phyloP scores from a whole-genome alignment of 2,329 filamentous ascomycete species.

The Raffaelea ambrosiae region DNA sequence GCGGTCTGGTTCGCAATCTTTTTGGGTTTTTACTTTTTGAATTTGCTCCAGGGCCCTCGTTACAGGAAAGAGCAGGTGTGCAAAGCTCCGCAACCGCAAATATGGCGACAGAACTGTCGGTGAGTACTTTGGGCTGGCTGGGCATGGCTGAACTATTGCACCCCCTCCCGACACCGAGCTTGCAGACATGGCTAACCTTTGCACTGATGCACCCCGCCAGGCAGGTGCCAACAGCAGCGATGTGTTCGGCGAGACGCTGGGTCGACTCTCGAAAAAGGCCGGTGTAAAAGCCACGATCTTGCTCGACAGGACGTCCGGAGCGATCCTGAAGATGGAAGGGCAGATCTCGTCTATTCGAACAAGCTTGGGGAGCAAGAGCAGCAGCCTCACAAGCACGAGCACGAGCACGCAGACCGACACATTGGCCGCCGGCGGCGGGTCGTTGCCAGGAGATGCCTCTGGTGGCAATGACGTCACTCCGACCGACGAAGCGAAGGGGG shows the following conservation, averaged over 20 bases:
- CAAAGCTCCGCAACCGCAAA: conserved; percentile 2
- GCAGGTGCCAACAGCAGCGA: conserved; percentile 41
- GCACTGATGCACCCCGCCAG: conserved; percentile 15
- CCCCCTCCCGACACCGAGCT: too few relatives aligned
- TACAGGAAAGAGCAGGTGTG: not conserved
- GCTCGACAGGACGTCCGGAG: conserved; percentile 61
- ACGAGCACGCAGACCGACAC: not conserved
- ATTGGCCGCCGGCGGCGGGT: conserved; percentile 10
- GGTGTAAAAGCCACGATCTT: conserved; percentile 73
- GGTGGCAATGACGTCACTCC: conserved; percentile 11
- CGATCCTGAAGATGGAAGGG: conserved; percentile 68
- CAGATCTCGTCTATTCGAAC: conserved; percentile 52
- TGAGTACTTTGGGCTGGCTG: too few relatives aligned
- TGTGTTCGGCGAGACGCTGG: conserved; percentile 56
- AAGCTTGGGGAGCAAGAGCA: conserved; percentile 16
- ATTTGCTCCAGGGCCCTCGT: not conserved
- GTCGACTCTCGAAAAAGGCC: conserved; percentile 65
- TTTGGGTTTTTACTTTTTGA: too few relatives aligned
- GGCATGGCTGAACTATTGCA: too few relatives aligned
- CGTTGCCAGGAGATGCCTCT: conserved; percentile 36
- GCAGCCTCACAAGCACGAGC: not conserved
- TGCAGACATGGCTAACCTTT: not conserved
- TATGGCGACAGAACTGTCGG: conserved; percentile 11
- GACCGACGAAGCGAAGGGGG: conserved; percentile 30
- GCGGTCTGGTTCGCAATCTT: too few relatives aligned